Evolutionary conservation across 2,329 filamentous ascomycete genomes (phyloP).

Genomic region (Blastomyces emzantsi): DNA sequence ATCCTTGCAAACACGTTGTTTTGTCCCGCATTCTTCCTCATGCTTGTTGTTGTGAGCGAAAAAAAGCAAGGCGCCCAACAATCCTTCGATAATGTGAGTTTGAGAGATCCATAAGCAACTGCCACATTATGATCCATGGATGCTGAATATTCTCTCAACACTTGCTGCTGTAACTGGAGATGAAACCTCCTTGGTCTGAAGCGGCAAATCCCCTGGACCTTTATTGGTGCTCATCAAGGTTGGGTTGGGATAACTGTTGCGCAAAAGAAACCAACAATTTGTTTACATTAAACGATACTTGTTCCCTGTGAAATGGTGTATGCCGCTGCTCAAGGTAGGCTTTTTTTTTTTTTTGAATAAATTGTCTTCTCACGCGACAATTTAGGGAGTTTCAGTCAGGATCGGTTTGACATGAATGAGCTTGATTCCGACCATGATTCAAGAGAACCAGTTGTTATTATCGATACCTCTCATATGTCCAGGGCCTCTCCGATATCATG

Average conservation of each 20-base stretch:
- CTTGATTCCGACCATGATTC: background rate
- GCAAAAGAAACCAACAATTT: background rate
- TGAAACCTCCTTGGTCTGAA: background rate
- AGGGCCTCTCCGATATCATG: background rate
- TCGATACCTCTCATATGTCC: background rate
- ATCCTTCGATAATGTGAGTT: background rate
- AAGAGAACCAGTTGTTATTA: background rate
- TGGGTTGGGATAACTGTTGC: background rate
- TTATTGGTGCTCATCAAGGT: background rate
- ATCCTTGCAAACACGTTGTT: background rate
- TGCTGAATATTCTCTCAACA: background rate
- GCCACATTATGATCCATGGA: background rate
- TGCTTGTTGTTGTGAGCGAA: too few species aligned
- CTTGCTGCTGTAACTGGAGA: background rate
- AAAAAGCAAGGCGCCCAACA: background rate
- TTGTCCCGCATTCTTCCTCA: background rate
- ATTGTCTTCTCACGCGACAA: background rate
- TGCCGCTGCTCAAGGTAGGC: background rate
- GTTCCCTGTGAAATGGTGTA: background rate
- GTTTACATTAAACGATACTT: background rate
- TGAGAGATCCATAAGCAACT: background rate
- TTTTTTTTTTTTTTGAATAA: too few species aligned
- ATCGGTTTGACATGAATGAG: background rate
- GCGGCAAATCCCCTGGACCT: background rate
- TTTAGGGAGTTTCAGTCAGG: background rate